These are phyloP conservation scores for Sporothrix schenckii DNA, from an alignment of 2,329 filamentous ascomycete genomes.

Conservation along the genomic window DNA sequence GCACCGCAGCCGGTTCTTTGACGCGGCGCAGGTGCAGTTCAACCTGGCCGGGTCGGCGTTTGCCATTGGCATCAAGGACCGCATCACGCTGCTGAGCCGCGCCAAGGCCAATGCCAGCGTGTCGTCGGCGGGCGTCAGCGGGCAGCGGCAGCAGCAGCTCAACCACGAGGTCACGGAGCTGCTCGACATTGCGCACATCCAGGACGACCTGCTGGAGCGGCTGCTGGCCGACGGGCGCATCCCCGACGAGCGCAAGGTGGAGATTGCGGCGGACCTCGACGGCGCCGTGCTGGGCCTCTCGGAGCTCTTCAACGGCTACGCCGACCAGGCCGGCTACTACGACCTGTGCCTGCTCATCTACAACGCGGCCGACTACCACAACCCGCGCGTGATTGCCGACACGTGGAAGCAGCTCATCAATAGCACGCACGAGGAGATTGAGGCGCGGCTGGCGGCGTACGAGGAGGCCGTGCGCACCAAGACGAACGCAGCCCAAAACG, in stretches of 20 bases:
- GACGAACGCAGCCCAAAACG: constrained; percentile 32
- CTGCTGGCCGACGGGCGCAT: constrained; percentile 74
- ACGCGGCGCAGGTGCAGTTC: constrained; percentile 84
- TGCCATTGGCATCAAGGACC: constrained; percentile 73
- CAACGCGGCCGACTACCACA: constrained; percentile 87
- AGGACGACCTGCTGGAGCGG: constrained; percentile 84
- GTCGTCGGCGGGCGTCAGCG: constrained; percentile 71
- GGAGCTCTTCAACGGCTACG: constrained; percentile 89
- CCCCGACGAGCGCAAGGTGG: constrained; percentile 60
- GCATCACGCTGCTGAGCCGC: constrained; percentile 85
- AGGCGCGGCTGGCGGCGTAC: constrained; percentile 48
- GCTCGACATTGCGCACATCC: constrained; percentile 90
- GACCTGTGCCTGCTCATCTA: constrained; percentile 93
- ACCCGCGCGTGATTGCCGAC: constrained; percentile 76
- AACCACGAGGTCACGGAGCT: constrained; percentile 83
- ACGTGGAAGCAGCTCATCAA: constrained; percentile 86
- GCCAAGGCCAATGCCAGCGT: constrained; percentile 93
- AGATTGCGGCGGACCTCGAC: constrained; percentile 70
- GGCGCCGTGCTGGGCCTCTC: constrained; percentile 77
- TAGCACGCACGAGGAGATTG: constrained; percentile 64
- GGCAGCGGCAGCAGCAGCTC: constrained; percentile 81
- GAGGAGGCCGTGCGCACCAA: constrained; percentile 44
- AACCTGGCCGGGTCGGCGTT: constrained; percentile 84
- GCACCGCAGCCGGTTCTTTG: constrained; percentile 78
- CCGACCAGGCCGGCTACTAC: constrained; percentile 84